Conservation (phyloP, 139 green algal genomes). For the Penium margaritaceum region DNA sequence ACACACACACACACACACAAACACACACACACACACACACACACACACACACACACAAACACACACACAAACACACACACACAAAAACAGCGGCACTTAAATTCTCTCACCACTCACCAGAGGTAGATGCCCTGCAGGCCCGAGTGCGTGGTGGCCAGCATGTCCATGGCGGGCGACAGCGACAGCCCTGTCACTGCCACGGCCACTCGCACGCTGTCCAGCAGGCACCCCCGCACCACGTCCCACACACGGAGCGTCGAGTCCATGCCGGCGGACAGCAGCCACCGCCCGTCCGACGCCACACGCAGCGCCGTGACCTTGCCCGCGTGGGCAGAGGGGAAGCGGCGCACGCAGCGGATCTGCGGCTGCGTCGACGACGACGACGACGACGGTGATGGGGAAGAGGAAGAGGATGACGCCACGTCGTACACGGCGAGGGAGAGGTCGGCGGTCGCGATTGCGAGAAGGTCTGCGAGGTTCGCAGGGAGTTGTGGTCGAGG, state of each 20-base stretch:
- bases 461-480: slow-evolving; percentile 45
- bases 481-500: not conserved
- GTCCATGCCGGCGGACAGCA: slow-evolving; percentile 79
- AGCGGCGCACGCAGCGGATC: too few species aligned
- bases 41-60: too few species aligned
- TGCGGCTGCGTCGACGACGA: too few species aligned
- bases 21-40: too few species aligned
- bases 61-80: too few species aligned
- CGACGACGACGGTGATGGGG: too few species aligned
- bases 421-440: slow-evolving; percentile 58
- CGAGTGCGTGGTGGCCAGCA: slow-evolving; percentile 86
- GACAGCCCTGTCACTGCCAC: slow-evolving; percentile 59
- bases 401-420: too few species aligned
- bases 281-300: slow-evolving; percentile 57
- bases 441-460: slow-evolving; percentile 57
- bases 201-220: slow-evolving; percentile 72
- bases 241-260: slow-evolving; percentile 82
- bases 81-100: too few species aligned
- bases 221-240: slow-evolving; percentile 60
- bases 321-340: slow-evolving; percentile 73
- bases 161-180: slow-evolving; percentile 70
- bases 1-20: too few species aligned
- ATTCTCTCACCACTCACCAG: too few species aligned
- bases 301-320: slow-evolving; percentile 57
- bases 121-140: slow-evolving; percentile 83